Evolutionary conservation across 2,329 filamentous ascomycete species (phyloP).

Genomic region (Magnaporthiopsis incrustans): DNA sequence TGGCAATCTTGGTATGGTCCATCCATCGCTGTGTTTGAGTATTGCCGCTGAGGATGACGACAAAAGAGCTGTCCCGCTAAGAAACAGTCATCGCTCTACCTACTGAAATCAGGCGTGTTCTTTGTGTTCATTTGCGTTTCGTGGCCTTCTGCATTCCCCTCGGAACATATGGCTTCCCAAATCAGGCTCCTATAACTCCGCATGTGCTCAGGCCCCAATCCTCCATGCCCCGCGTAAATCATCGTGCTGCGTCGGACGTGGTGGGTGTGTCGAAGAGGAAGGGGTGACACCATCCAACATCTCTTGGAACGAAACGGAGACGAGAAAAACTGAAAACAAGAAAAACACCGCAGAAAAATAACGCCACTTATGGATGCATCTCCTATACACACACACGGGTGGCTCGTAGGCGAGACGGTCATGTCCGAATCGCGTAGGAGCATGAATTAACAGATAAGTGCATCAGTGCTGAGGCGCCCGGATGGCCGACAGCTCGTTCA

Average conservation of each 20-base stretch:
- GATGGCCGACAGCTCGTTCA: slow-evolving; percentile 2
- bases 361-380: not conserved
- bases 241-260: not conserved
- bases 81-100: not conserved
- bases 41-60: not conserved
- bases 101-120: not conserved
- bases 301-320: not conserved
- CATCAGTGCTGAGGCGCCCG: not conserved
- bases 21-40: not conserved
- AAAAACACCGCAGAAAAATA: not conserved
- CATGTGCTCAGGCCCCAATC: not conserved
- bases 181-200: slow-evolving; percentile 1
- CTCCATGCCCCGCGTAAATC: slow-evolving; percentile 1
- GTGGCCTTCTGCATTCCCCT: not conserved
- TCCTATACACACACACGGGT: not conserved
- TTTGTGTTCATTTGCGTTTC: not conserved
- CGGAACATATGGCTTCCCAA: not conserved
- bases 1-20: not conserved
- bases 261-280: not conserved
- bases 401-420: not conserved
- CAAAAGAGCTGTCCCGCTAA: not conserved
- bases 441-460: not conserved
- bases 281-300: not conserved
- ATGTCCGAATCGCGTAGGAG: not conserved
- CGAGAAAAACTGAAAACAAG: not conserved